Evolutionary conservation across 108 stramenopile species (phyloP), one percentile per base, ranked within the genome.

Genomic region (Nitzschia putrida): DNA sequence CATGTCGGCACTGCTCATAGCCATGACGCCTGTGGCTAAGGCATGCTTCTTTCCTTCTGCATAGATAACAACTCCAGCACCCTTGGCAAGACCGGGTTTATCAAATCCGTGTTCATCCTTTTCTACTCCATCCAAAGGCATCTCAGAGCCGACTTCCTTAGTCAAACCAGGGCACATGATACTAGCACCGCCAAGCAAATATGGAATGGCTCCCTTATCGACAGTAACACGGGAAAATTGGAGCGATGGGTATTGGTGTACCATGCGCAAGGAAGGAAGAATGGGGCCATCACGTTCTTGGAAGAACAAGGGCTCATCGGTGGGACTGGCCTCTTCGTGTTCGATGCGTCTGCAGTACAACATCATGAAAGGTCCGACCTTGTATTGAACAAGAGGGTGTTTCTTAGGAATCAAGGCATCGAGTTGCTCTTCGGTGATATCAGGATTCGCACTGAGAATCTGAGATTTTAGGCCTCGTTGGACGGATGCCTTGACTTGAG

Each of bases 111-210:
- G 61, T 14, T 74, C 84, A 39, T 82, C 80, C 45, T 81, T 39
- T 40, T 80, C 69, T 20, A 53, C 66, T 10, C 82, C 73, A 55
- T 95, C 93, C 0, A 76, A 69, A 10, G 88, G 87, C 87, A 98
- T 89, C 41, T 80, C 70, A 12, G 88, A 89, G 13, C 92, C 93
- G n/a, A 74, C 73, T 49, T 57, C 11, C 66, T 89, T 90, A 13
- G 96, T 97, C 64, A 99, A 70, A 49, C 98, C 98, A 14, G 97
- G 97, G 73, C 96, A 97, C 98, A 98, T 99, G 45, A 98, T 81
- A 75, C 98, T 93, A 12, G 98, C 96, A n/a, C 98, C 98, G 10
- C 95, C 96, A 22, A 99, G 65, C 40, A 98, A 43, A 71, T 90
- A 99, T 52, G 94, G 96, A 79, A 98, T 99, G 9, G 98, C 98